Base-by-base conservation (phyloP, 1,284 basidiomycete species). In the Melampsora larici-populina region DNA sequence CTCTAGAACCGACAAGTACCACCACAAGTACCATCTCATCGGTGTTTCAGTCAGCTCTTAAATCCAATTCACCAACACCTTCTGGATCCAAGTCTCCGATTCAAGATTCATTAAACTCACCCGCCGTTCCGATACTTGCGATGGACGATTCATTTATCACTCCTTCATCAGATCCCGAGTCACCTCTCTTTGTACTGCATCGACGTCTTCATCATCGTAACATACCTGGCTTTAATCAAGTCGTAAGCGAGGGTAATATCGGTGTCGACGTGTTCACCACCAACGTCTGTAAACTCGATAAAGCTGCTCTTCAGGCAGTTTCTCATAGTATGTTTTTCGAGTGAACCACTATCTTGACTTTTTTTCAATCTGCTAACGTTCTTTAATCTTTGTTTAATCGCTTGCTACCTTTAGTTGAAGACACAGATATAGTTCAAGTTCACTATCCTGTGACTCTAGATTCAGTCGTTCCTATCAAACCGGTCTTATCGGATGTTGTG, bases 401-500 rank as follows among this genome's bases (percentile, higher is more conserved):
- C 18, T 33, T 62, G 31, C 49, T 71, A n/a, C 55, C 24, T 60
- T 46, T 71, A 58, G 31, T 63, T 15, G 46, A 68, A 40, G 75
- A 78, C 49, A 78, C 75, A n/a, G 75, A 78, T 63, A 40, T 78
- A 33, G 75, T 78, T 49, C 67, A 70, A 36, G 58, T 78, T 33
- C 75, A 78, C 49, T 70, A 55, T 55, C 75, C 75, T 13, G 24
- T 51, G 43, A 46, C 46, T n/a, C 62, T 36, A 43, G 58, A 70
- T 48, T 26, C n/a, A 15, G 58, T 49, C 49, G 40, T 31, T 36
- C 11, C 18, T 29, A 58, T 62, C 46, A 48, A 78, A 64, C 24
- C 62, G 8, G 29, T 43, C 13, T 62, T 64, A 24, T 46, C 67
- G 29, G 36, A 70, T 49, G 64, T 70, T 48, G 36, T 55, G 8